Percentiles rank a stretch among this genome's conserved stretches.
Conservation (phyloP, 2,329 filamentous ascomycete genomes). For the Grosmannia serpens region DNA sequence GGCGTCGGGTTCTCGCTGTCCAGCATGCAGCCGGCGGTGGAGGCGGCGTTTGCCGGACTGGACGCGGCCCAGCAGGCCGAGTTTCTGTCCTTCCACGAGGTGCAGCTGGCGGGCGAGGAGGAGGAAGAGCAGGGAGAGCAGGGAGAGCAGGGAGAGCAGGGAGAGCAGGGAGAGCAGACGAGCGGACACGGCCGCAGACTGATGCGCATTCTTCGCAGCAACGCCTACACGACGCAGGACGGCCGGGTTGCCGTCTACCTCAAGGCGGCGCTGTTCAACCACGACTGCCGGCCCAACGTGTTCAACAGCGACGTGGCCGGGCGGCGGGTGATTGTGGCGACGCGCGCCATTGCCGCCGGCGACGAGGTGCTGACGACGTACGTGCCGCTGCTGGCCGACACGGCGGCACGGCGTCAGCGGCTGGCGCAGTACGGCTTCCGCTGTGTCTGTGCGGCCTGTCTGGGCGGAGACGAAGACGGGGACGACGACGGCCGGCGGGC, state of each 20-base stretch:
- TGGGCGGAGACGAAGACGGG: neutral
- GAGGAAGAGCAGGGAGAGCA: neutral
- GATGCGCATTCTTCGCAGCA: slow-evolving; percentile 27
- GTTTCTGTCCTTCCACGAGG: slow-evolving; percentile 20
- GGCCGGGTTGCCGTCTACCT: slow-evolving; percentile 18
- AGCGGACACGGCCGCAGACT: slow-evolving; percentile 1
- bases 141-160: neutral
- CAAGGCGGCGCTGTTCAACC: slow-evolving; percentile 26
- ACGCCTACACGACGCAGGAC: slow-evolving; percentile 23
- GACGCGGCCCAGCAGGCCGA: slow-evolving; percentile 15
- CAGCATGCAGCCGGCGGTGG: slow-evolving; percentile 22
- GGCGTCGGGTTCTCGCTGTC: slow-evolving; percentile 17
- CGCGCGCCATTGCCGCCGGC: slow-evolving; percentile 20
- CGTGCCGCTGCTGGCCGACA: slow-evolving; percentile 21
- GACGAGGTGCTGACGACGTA: slow-evolving; percentile 26
- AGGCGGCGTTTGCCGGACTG: slow-evolving; percentile 11
- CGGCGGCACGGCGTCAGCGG: slow-evolving; percentile 18
- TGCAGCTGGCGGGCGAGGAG: slow-evolving; percentile 14
- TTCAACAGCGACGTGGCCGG: slow-evolving; percentile 15
- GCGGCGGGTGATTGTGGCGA: slow-evolving; percentile 20
- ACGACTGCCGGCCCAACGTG: slow-evolving; percentile 27
- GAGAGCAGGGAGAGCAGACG: neutral
- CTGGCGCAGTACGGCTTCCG: slow-evolving; percentile 19
- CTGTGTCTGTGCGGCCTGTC: slow-evolving; percentile 9
- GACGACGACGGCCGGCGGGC: slow-evolving; percentile 3